phyloP scores from a whole-genome alignment of 2,329 filamentous ascomycete genomes.

The Epichloe gansuensis region DNA sequence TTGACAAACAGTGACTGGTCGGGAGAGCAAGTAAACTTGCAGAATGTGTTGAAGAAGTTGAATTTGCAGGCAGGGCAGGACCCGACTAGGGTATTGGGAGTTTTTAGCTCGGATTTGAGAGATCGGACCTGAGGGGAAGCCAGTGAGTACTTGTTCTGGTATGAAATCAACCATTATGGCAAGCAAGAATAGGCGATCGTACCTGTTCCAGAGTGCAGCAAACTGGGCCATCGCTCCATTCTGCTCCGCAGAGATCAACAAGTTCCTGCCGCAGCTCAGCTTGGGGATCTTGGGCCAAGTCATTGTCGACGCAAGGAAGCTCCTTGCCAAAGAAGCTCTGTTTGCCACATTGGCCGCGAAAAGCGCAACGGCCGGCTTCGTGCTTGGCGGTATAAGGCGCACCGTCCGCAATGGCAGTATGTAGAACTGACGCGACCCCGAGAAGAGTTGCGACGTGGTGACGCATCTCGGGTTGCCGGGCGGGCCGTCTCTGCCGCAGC shows the following conservation, averaged over 20 bases:
- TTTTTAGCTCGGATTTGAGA: constrained; percentile 73
- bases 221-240: constrained; percentile 74
- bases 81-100: constrained; percentile 78
- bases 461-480: constrained; percentile 17
- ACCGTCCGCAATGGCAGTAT: constrained; percentile 13
- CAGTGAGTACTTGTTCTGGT: neutral
- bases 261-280: constrained; percentile 62
- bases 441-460: constrained; percentile 18
- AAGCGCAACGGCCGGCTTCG: constrained; percentile 78
- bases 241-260: constrained; percentile 71
- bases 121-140: constrained; percentile 49
- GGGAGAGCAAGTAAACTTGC: constrained; percentile 94
- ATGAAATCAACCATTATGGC: constrained; percentile 5
- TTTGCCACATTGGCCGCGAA: constrained; percentile 84
- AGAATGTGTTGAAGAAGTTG: constrained; percentile 98
- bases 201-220: constrained; percentile 79
- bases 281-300: constrained; percentile 61
- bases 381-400: constrained; percentile 48
- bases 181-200: constrained; percentile 3
- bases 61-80: constrained; percentile 94
- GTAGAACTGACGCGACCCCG: constrained; percentile 19
- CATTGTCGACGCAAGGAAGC: constrained; percentile 89
- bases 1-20: constrained; percentile 95
- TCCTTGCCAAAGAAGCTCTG: constrained; percentile 82
- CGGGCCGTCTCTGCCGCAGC: constrained; percentile 5